Percentiles rank a stretch among this genome's conserved stretches.
phyloP scores from a whole-genome alignment of 2,329 filamentous ascomycete genomes.

The Periconia digitata region DNA sequence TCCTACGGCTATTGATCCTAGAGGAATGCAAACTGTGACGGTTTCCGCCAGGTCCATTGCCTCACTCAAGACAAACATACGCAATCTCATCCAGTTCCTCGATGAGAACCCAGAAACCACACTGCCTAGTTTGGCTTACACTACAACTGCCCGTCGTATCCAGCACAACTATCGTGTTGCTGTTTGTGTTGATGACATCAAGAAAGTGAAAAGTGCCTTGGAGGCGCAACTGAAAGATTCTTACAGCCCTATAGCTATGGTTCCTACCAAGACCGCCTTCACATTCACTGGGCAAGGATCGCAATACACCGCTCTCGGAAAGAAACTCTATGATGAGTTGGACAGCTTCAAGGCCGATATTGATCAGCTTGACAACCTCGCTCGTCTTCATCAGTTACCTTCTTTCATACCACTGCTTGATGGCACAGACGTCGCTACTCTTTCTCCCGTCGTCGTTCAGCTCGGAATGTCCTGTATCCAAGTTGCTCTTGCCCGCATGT shows the following conservation, averaged over 20 bases:
- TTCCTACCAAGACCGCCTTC: conserved; percentile 53
- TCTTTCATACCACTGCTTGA: conserved; percentile 54
- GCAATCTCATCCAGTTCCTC: conserved; percentile 50
- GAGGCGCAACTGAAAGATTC: conserved; percentile 52
- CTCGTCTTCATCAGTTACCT: conserved; percentile 49
- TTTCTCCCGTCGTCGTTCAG: conserved; percentile 56
- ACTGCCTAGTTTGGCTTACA: conserved; percentile 54
- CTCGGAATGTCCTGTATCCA: conserved; percentile 57
- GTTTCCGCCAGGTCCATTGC: conserved; percentile 55
- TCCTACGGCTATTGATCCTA: conserved; percentile 47
- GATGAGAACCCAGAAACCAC: conserved; percentile 49
- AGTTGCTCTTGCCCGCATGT: conserved; percentile 56
- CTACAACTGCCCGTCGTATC: conserved; percentile 55
- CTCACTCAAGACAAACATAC: conserved; percentile 55
- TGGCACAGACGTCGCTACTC: conserved; percentile 51
- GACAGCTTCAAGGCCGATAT: conserved; percentile 53
- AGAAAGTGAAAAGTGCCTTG: conserved; percentile 49
- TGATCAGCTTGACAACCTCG: conserved; percentile 52
- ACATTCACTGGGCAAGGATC: conserved; percentile 57
- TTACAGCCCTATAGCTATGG: conserved; percentile 57
- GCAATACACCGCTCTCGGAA: conserved; percentile 54
- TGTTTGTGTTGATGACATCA: conserved; percentile 50
- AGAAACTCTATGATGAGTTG: conserved; percentile 53
- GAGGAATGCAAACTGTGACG: conserved; percentile 51
- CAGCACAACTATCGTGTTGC: conserved; percentile 57